Evolutionary conservation across 192 early-diverging fungal species (phyloP).

Genomic region (Jimgerdemannia flammicorona): DNA sequence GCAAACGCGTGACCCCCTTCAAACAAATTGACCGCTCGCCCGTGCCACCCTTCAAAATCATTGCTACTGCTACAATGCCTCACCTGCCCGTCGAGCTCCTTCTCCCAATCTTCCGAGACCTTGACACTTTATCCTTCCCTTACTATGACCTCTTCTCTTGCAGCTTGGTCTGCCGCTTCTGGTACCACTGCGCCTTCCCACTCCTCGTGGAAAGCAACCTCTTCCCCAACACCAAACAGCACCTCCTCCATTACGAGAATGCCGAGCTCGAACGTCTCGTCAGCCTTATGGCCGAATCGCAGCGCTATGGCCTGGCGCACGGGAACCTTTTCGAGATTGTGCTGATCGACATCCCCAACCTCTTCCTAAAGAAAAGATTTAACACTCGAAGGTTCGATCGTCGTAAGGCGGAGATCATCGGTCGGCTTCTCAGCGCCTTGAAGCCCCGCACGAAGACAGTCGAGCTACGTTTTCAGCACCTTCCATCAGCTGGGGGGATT

Average conservation of each 20-base stretch:
- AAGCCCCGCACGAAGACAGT: neutral
- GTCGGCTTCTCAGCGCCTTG: neutral
- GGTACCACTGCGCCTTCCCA: neutral
- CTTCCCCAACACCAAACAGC: neutral
- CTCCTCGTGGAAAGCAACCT: neutral
- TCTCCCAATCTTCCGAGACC: neutral
- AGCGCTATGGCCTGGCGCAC: neutral
- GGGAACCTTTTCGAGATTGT: neutral
- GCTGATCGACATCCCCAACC: neutral
- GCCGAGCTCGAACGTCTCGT: neutral
- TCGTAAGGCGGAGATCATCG: neutral
- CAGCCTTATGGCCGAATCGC: neutral
- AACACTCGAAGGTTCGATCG: neutral
- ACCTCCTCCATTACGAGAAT: neutral
- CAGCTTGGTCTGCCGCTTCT: neutral
- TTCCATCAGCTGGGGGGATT: neutral
- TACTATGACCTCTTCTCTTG: neutral
- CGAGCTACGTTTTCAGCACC: neutral
- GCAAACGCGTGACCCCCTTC: too few species aligned
- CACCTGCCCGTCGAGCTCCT: neutral
- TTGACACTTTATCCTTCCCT: neutral
- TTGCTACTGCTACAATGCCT: neutral
- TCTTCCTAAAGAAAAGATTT: neutral
- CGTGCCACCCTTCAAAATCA: too few species aligned
- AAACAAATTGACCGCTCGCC: too few species aligned